phyloP scores from a whole-genome alignment of 768 basidiomycete genomes.

The Suillus subluteus region DNA sequence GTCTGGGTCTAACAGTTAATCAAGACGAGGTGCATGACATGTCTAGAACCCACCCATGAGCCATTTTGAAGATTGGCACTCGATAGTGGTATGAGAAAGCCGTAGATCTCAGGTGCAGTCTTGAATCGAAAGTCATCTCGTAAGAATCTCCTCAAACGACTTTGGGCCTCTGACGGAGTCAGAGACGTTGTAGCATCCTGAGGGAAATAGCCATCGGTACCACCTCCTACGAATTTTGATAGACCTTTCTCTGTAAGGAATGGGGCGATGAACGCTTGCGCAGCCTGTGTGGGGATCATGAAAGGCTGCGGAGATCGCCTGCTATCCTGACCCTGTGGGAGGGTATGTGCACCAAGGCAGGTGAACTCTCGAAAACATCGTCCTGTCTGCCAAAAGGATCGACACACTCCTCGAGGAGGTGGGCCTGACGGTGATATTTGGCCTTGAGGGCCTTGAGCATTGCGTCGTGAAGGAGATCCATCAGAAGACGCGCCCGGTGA shows the following conservation, averaged over 20 bases:
- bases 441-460: conserved; percentile 20
- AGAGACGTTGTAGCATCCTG: conserved; percentile 34
- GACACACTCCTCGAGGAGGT: conserved; percentile 45
- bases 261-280: conserved; percentile 38
- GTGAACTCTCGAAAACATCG: conserved; percentile 48
- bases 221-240: conserved; percentile 44
- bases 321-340: conserved; percentile 16
- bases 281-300: conserved; percentile 19
- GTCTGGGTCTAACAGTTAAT: conserved; percentile 33
- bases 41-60: conserved; percentile 43
- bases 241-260: conserved; percentile 51
- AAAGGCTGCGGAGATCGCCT: conserved; percentile 14
- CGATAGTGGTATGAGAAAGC: conserved; percentile 41
- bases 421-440: conserved; percentile 13
- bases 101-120: conserved; percentile 45
- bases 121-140: conserved; percentile 47
- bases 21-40: not conserved
- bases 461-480: conserved; percentile 8
- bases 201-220: conserved; percentile 47
- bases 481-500: conserved; percentile 16
- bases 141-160: conserved; percentile 46
- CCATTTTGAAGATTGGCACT: conserved; percentile 43
- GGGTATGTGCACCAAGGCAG: conserved; percentile 47
- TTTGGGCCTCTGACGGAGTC: conserved; percentile 53
- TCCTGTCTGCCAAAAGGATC: conserved; percentile 50